Conservation (phyloP, 441 rosid genomes). For the Oxalis stricta region DNA sequence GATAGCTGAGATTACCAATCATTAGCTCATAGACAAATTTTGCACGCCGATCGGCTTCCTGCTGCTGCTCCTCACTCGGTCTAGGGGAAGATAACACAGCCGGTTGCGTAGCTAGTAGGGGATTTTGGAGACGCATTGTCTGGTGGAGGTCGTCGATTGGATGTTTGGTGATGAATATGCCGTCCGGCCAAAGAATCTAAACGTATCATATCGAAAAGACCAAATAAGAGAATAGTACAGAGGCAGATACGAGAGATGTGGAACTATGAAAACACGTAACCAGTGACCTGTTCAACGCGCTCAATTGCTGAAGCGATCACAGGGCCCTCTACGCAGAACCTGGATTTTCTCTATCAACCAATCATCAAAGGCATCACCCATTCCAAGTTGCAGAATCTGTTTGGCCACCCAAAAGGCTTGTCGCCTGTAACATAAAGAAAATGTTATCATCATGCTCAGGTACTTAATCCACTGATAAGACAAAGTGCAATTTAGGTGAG, state of each 20-base stretch:
- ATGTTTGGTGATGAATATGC: conserved; percentile 88
- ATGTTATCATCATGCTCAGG: conserved; percentile 5
- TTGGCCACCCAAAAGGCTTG: conserved; percentile 98
- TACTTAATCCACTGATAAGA: background rate
- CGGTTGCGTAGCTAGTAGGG: conserved; percentile 11
- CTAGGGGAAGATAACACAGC: conserved; percentile 22
- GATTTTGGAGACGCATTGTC: conserved; percentile 18
- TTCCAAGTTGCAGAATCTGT: conserved; percentile 93
- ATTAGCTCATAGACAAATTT: conserved; percentile 85
- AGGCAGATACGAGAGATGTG: too few species aligned
- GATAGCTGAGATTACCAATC: conserved; percentile 48
- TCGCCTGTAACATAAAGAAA: conserved; percentile 53
- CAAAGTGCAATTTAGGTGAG: background rate
- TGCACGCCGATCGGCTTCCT: conserved; percentile 68
- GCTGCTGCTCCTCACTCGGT: conserved; percentile 45
- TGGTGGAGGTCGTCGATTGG: conserved; percentile 46
- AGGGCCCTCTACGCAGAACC: conserved; percentile 68
- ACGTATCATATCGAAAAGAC: conserved; percentile 5
- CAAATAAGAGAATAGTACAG: too few species aligned
- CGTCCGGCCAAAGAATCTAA: conserved; percentile 98
- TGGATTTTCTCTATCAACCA: conserved; percentile 93
- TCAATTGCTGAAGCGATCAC: conserved; percentile 89
- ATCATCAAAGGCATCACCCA: conserved; percentile 99
- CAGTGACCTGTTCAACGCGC: conserved; percentile 87
- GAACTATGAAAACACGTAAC: too few species aligned